Evolutionary conservation across 805 yeast genomes (phyloP), one percentile per base, ranked within the genome.

Genomic region (Kodamaea sagamina): DNA sequence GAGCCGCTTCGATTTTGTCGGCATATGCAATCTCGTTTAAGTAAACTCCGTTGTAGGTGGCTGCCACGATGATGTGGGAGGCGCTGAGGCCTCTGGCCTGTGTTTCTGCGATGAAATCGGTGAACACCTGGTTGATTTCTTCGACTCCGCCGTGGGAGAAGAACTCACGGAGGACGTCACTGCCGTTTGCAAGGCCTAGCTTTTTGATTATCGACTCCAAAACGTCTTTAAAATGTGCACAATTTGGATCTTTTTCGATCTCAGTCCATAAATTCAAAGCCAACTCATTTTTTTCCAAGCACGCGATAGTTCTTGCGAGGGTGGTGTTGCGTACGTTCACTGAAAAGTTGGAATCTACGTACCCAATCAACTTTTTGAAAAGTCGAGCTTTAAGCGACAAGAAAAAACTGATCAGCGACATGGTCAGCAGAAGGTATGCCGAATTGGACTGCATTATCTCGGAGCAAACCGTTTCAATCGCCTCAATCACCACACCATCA

Each of bases 401-500:
- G 26, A 31, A 27, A 12, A 27, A 26, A 24, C 35, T 22, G 29
- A 32, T 32, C 31, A 32, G 32, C 6, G 42, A 31, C 36, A 32
- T 39, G 2, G 37, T 31, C 22, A 12, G 37, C 16, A 32, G 42
- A 15, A 39, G 36, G 32, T 39, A 32, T 36, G 28, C 37, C 3
- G 42, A 39, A 13, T 6, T 38, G 13, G 19, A 43, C 45, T 22
- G 44, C 41, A 15, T 42, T 7, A 90, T 74, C 47, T 85, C 90
- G 10, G 67, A 54, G 2, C 78, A 64, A 3, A 86, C 75, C 4
- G 63, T 53, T 2, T 60, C 47, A 3, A 85, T 59, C n/a, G 90
- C 67, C 11, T 55, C 47, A 15, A 46, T 21, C 2, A 65, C 47
- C 1, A 45, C 43, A 3, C 47, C 47, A 6, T 50, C 47, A 3